Conservation (phyloP, 208 protist species). For the Herpetomonas samuelpessoai region DNA sequence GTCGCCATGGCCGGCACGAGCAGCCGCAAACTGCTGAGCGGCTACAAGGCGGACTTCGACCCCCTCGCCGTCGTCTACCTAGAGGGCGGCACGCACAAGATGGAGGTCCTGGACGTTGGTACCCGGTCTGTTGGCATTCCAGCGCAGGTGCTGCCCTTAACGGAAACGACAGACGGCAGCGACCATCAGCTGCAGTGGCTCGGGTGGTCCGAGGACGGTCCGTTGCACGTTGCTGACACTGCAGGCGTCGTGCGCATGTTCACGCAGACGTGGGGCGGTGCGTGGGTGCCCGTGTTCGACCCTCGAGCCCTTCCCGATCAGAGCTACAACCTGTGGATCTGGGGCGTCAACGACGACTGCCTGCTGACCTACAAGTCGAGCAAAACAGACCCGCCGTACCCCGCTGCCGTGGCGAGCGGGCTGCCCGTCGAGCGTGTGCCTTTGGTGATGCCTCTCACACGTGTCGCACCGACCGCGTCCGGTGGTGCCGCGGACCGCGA, state of each 20-base stretch:
- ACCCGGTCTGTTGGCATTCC: constrained; percentile 39
- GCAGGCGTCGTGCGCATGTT: constrained; percentile 82
- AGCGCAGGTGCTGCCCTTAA: constrained; percentile 52
- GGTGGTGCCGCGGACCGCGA: constrained; percentile 16
- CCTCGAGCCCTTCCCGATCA: constrained; percentile 36
- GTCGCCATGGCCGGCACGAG: constrained; percentile 82
- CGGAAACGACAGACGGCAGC: constrained; percentile 33
- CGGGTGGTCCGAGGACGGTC: constrained; percentile 85
- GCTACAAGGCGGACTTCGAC: constrained; percentile 66
- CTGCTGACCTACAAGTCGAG: constrained; percentile 69
- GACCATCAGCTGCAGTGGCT: constrained; percentile 84
- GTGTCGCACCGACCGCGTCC: constrained; percentile 18
- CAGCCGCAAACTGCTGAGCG: constrained; percentile 51
- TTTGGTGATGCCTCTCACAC: constrained; percentile 62
- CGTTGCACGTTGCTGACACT: constrained; percentile 77
- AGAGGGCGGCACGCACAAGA: constrained; percentile 28
- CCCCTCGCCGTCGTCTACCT: constrained; percentile 69
- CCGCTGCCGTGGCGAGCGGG: constrained; percentile 59
- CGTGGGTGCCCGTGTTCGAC: constrained; percentile 83
- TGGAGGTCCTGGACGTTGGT: constrained; percentile 79
- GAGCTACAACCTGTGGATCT: constrained; percentile 47
- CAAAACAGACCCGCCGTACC: constrained; percentile 58
- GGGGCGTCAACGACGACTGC: constrained; percentile 56
- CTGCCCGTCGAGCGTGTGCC: constrained; percentile 66
- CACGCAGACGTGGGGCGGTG: constrained; percentile 72